Percentiles rank a stretch among this genome's conserved stretches.
These are phyloP conservation scores for Neurospora sp. DNA, from an alignment of 495 filamentous ascomycete species.

Conservation along the genomic window DNA sequence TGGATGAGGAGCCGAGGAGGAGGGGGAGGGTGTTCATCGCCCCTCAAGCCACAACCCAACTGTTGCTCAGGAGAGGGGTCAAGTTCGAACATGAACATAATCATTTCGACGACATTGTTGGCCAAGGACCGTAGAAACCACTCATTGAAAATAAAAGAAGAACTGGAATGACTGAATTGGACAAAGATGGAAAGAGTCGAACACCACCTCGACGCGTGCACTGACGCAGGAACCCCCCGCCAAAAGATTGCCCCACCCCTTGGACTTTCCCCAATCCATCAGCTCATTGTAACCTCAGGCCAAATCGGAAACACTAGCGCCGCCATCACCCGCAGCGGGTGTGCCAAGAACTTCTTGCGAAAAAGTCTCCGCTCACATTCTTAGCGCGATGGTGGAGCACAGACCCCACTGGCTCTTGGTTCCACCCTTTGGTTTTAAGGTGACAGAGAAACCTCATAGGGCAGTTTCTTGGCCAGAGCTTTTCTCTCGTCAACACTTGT, in stretches of 20 bases:
- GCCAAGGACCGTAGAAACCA: not conserved
- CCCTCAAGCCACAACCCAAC: not conserved
- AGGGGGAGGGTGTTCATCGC: not conserved
- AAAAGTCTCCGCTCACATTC: not conserved
- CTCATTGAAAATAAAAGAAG: not conserved
- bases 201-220: not conserved
- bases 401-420: not conserved
- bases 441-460: not conserved
- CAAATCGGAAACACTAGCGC: slow-evolving; percentile 25
- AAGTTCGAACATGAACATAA: not conserved
- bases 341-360: slow-evolving; percentile 1
- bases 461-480: not conserved
- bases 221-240: not conserved
- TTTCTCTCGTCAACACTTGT: not conserved
- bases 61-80: not conserved
- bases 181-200: not conserved
- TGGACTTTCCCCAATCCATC: not conserved
- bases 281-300: not conserved
- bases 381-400: not conserved
- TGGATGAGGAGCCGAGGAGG: not conserved
- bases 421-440: not conserved
- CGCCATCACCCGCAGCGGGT: slow-evolving; percentile 5
- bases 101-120: not conserved
- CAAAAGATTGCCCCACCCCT: not conserved
- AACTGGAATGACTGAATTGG: not conserved